Evolutionary conservation across 192 early-diverging fungal genomes (phyloP), one percentile per base, ranked within the genome.

Genomic region (Coemansia sp.): DNA sequence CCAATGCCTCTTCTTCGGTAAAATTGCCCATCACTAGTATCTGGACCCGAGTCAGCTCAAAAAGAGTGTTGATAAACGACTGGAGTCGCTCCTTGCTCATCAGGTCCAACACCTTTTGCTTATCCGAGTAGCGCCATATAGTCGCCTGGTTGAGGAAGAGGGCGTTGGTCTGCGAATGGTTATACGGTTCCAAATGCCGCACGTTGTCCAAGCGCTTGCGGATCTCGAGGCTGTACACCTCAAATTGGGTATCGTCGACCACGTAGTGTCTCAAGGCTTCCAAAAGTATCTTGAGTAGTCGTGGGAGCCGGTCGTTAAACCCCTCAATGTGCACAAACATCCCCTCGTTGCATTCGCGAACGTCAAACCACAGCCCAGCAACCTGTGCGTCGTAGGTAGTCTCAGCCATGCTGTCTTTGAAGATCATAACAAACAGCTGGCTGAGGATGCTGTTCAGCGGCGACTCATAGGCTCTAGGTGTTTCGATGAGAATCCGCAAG

Each of bases 1-100:
- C 77, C 49, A 91, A 70, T 2, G 92, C 92, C 23, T 94, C 89
- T 8, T 84, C 73, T n/a, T 83, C 84, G 26, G 82, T 63, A 62
- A 93, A 79, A 72, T 99, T 99, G 58, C 97, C 97, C 69, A 92
- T 90, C 7, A 93, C 89, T n/a, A 95, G 84, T 41, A 89, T 91
- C 77, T 94, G 93, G 8, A 95, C 69, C 67, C 88, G 85, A 38
- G 93, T 69, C 53, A 89, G 81, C 36, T 82, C 82, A 57, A 97
- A 78, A 56, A 98, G 73, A 48, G 85, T 77, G 39, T 90, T 90
- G 64, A 90, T 89, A 66, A 96, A 97, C 36, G 62, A 69, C 76
- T 89, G 84, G 35, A 99, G 85, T 65, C 92, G 90, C 48, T 89
- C 85, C 24, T 87, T 73, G 20, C 85, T 92, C 15, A 99, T 77